A percentile compares a stretch with the other conserved stretches of the same genome.
Conservation (phyloP, 371 early-diverging fungal species). For the Aphelidium insulamus region DNA sequence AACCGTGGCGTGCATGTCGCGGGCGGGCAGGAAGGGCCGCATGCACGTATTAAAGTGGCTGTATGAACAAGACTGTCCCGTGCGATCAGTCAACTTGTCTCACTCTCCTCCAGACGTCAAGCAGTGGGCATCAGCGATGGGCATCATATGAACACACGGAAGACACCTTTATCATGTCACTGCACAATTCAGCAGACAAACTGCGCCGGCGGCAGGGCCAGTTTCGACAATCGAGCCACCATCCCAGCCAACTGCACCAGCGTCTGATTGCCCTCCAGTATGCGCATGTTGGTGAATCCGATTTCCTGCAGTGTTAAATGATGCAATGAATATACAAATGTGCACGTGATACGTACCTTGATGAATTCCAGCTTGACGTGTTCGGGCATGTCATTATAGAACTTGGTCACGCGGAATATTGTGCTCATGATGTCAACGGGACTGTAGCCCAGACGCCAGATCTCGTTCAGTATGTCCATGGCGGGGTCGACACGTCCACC, state of each 20-base stretch:
- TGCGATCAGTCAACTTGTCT: no score
- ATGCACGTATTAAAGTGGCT: no score
- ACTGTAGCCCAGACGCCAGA: constrained; percentile 68
- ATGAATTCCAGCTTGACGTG: constrained; percentile 54
- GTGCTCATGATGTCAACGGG: constrained; percentile 77
- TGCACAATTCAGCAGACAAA: no score
- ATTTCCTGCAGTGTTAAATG: constrained; percentile 32
- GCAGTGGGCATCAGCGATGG: no score
- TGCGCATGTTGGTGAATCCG: constrained; percentile 59
- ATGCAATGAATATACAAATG: neutral
- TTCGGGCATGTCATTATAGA: constrained; percentile 33
- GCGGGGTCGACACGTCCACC: constrained; percentile 46
- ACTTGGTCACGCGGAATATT: constrained; percentile 64
- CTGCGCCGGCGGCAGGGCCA: constrained; percentile 3
- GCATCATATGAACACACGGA: no score
- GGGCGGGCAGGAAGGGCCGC: no score
- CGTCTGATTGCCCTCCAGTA: constrained; percentile 56
- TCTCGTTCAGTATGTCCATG: constrained; percentile 26
- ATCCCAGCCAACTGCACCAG: constrained; percentile 60
- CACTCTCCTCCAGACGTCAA: no score
- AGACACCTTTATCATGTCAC: no score
- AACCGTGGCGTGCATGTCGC: no score
- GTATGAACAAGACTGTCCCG: no score
- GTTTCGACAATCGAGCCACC: constrained; percentile 34
- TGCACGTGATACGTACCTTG: constrained; percentile 20